A percentile compares a stretch with the other conserved stretches of the same genome.
These are phyloP conservation scores for Rhizoclosmatium globosum DNA, from an alignment of 192 early-diverging fungal genomes.

Conservation along the genomic window DNA sequence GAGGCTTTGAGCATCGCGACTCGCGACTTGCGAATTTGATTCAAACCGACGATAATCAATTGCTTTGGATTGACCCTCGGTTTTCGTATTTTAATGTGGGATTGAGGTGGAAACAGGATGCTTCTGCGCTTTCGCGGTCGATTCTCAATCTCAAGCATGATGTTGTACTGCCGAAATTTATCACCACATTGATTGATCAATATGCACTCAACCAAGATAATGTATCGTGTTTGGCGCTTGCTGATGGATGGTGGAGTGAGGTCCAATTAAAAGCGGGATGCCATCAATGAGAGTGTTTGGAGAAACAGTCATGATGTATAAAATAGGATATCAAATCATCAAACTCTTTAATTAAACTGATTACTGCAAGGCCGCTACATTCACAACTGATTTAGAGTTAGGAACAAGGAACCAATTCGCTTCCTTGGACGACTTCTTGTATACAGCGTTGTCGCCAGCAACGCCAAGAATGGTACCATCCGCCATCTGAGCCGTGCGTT, in stretches of 20 bases:
- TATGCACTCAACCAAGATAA: neutral
- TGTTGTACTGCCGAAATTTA: neutral
- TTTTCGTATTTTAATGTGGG: neutral
- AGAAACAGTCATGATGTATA: no score
- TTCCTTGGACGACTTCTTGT: no score
- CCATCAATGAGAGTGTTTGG: no score
- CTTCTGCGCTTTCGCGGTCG: neutral
- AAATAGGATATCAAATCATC: no score
- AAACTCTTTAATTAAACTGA: no score
- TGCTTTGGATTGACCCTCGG: neutral
- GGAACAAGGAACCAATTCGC: no score
- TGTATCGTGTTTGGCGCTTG: neutral
- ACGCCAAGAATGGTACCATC: no score
- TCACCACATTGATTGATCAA: no score
- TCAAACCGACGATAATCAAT: neutral
- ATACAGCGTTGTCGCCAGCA: no score
- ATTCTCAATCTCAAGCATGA: neutral
- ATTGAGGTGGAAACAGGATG: neutral
- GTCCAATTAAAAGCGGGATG: neutral
- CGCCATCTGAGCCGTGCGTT: no score
- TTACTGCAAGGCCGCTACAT: no score
- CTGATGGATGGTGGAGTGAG: neutral
- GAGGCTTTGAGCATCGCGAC: neutral
- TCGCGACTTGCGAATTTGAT: neutral
- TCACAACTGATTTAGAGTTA: no score